A percentile compares a stretch with the other conserved stretches of the same genome.
Conservation (phyloP, 1,284 basidiomycete genomes). For the Sphagnurus paluster region DNA sequence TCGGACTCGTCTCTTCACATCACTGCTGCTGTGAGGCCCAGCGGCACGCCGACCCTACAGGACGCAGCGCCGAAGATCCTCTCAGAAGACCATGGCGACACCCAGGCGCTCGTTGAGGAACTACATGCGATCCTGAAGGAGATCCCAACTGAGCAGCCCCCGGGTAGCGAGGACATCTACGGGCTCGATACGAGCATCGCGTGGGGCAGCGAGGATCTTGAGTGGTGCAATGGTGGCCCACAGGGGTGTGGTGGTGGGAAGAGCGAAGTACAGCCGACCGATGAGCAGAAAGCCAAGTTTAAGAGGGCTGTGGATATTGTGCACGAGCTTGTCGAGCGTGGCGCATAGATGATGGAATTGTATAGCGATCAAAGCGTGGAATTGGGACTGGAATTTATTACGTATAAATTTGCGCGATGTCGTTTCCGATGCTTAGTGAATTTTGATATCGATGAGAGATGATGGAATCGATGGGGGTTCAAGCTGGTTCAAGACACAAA, state of each 20-base stretch:
- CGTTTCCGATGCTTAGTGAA: too few species aligned
- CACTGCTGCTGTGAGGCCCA: slow-evolving; percentile 44
- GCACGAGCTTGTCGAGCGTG: slow-evolving; percentile 47
- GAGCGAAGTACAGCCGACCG: slow-evolving; percentile 50
- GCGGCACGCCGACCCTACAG: slow-evolving; percentile 46
- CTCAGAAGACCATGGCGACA: slow-evolving; percentile 33
- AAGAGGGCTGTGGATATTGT: slow-evolving; percentile 68
- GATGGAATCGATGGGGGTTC: too few species aligned
- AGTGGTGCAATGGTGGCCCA: slow-evolving; percentile 65
- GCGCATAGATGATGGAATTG: not conserved
- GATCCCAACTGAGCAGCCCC: slow-evolving; percentile 57
- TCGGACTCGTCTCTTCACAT: slow-evolving; percentile 43
- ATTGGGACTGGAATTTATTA: too few species aligned
- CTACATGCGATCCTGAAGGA: slow-evolving; percentile 57
- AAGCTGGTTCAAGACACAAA: too few species aligned
- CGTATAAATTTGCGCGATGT: too few species aligned
- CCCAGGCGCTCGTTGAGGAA: slow-evolving; percentile 48
- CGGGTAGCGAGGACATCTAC: slow-evolving; percentile 70
- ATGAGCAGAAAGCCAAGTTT: slow-evolving; percentile 64
- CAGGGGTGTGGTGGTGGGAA: slow-evolving; percentile 54
- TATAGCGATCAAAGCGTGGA: too few species aligned
- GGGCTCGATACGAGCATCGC: slow-evolving; percentile 63
- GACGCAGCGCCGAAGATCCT: slow-evolving; percentile 47
- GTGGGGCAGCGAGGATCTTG: slow-evolving; percentile 55
- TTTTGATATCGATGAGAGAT: too few species aligned